Evolutionary conservation across 1,284 basidiomycete genomes (phyloP), one percentile per base, ranked within the genome.

Genomic region (Marasmius tenuissimus): DNA sequence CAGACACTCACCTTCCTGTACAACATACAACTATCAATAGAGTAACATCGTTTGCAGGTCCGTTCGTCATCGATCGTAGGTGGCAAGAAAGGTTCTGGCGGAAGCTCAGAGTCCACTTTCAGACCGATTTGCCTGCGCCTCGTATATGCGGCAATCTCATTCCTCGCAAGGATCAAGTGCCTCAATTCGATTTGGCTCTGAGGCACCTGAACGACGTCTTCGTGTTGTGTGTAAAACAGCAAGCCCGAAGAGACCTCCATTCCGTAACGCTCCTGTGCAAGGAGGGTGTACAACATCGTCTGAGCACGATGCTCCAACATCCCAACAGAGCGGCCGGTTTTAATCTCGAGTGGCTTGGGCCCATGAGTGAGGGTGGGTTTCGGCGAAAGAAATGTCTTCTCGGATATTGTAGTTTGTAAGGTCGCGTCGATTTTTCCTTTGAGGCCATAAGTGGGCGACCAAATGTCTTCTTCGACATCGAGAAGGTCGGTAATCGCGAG

Each of bases 371-470:
- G 22, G 10, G 69, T 67, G 16, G 70, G 65, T 38, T 69, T 62
- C 6, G 61, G 57, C 18, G 63, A 58, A 18, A 65, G 55, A 51
- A 68, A 65, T 65, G 66, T 63, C 54, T 67, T 69, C 63, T 85
- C 83, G 9, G 85, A 73, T 38, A 94, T 82, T 11, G 85, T 73
- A 0, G 86, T 85, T 67, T 94, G 85, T 0, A 98, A 87, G 4
- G 91, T 94, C 0, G 93, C 96, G 69, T 99, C 97, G 18, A 99
- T 80, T 75, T 98, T 98, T 22, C 97, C 97, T 73, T 97, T 98
- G 45, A 99, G 81, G 0, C 97, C 97, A 71, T 92, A 97, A 11
- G 89, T 91, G 0, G 97, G 96, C 0, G 93, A 96, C 92, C 94
- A 97, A 63, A 99, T 97, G 67, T 98, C 96, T 73, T 99, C 97